phyloP scores from a whole-genome alignment of 495 filamentous ascomycete genomes.

The Geopyxis carbonaria region DNA sequence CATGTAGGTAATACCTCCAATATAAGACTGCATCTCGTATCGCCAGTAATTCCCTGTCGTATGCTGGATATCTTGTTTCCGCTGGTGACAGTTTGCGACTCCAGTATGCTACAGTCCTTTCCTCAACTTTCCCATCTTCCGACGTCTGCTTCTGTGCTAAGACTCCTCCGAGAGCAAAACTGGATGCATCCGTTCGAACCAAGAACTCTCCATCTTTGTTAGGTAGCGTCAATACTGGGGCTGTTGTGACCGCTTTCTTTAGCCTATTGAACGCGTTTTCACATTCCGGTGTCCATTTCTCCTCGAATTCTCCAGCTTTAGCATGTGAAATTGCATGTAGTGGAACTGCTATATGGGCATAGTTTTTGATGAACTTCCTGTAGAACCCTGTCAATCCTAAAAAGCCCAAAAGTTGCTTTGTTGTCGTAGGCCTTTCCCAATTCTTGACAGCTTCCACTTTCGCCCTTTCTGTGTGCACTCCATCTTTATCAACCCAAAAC shows the following conservation, averaged over 20 bases:
- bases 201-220: background rate
- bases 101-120: conserved; percentile 1
- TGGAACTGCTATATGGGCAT: background rate
- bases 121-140: conserved; percentile 1
- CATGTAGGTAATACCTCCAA: conserved; percentile 20
- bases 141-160: background rate
- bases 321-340: background rate
- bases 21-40: conserved; percentile 14
- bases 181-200: conserved; percentile 4
- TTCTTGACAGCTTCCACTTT: conserved; percentile 22
- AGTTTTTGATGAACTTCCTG: conserved; percentile 1
- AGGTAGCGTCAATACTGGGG: background rate
- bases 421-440: conserved; percentile 3
- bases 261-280: background rate
- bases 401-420: conserved; percentile 13
- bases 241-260: background rate
- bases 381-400: conserved; percentile 18
- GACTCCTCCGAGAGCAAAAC: conserved; percentile 4
- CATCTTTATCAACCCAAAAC: background rate
- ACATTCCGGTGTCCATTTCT: background rate
- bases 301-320: background rate
- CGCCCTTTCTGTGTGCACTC: conserved; percentile 15
- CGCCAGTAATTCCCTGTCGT: conserved; percentile 4
- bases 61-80: conserved; percentile 10
- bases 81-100: conserved; percentile 4